Base-by-base conservation (phyloP, 2,329 filamentous ascomycete species). In the Alternaria atra region DNA sequence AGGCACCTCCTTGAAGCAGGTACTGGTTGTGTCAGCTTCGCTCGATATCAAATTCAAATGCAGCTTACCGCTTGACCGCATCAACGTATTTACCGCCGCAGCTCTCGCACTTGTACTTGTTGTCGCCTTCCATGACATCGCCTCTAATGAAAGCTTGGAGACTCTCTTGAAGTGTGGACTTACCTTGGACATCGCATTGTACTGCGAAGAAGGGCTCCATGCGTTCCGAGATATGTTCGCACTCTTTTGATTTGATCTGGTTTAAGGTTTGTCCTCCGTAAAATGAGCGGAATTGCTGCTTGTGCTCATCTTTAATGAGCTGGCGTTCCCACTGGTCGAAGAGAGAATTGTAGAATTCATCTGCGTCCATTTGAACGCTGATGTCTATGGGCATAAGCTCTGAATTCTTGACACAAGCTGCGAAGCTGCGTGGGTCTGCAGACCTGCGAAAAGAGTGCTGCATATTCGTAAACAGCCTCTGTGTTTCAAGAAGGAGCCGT, bases 91-190 rank as follows among this genome's bases (percentile, higher is more conserved):
- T 91, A 10, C 88, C 87, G 63, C 93, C 91, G 76, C 95, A 99
- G 5, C 88, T 91, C 30, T 93, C 94, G 80, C 95, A 99, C 67
- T 96, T 97, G 83, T 98, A 99, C 80, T 97, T 97, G 82, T 99
- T 98, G 72, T 97, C 93, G 67, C 96, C 95, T 83, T 97, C 93
- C 91, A 99, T 94, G 35, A 95, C 89, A 79, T 99, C 95, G 4
- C 95, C 95, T 74, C 96, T 92, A 12, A 98, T 93, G 76, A 97
- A 98, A n/a, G 94, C 93, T 69, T 93, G 89, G 13, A 99, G 83
- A 73, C 95, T 98, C 67, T 97, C 93, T 71, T 92, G 85, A 2
- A 99, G 85, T 32, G 84, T 91, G 23, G 84, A 85, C 80, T 97
- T 98, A 52, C 94, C 94, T 77, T 97, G 96, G 73, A 99, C 97